phyloP scores from a whole-genome alignment of 2,329 filamentous ascomycete genomes.

The Trichoderma sp. region DNA sequence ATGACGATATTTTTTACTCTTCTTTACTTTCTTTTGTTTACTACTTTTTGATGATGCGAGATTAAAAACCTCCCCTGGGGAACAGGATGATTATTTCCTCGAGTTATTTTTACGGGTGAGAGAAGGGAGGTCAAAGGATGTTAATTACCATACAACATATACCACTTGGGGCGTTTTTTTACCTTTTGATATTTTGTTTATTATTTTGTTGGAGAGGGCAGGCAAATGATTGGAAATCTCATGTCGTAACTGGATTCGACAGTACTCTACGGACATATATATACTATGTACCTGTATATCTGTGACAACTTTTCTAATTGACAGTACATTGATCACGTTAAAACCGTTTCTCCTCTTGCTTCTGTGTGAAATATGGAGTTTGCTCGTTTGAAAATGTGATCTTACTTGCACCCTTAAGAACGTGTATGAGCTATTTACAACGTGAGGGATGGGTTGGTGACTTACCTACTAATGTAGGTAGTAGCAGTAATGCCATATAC shows the following conservation, averaged over 20 bases:
- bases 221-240: slow-evolving; percentile 8
- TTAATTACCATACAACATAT: slow-evolving; percentile 19
- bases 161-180: slow-evolving; percentile 26
- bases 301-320: slow-evolving; percentile 8
- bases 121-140: background rate
- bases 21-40: slow-evolving; percentile 14
- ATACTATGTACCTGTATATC: background rate
- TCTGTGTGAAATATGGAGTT: background rate
- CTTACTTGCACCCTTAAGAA: background rate
- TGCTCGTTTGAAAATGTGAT: background rate
- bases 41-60: background rate
- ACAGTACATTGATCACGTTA: background rate
- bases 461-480: too few species aligned
- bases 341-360: background rate
- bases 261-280: background rate
- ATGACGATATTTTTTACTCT: slow-evolving; percentile 6
- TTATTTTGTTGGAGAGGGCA: background rate
- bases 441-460: background rate
- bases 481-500: background rate
- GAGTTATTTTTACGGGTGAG: background rate
- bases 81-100: background rate
- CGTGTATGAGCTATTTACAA: background rate
- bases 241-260: slow-evolving; percentile 22
- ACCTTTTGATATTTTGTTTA: background rate
- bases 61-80: background rate